Evolutionary conservation across 2,329 filamentous ascomycete genomes (phyloP), one percentile per base, ranked within the genome.

Genomic region (Fragosphaeria purpurea): DNA sequence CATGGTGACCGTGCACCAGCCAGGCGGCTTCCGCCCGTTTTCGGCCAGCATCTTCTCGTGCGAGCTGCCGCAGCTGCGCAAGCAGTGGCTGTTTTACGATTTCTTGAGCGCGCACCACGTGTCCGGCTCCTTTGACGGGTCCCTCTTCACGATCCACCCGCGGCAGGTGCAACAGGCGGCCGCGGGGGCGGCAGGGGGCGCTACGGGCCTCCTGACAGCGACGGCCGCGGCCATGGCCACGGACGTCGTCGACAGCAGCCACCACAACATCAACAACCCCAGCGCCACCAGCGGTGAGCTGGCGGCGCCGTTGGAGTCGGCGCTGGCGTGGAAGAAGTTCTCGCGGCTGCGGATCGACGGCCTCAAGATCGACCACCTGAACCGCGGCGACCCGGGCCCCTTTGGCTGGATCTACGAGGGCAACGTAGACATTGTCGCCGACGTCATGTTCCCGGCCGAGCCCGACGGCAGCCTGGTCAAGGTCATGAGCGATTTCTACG

Each of bases 321-420:
- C 50, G 13, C 44, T 55, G 32, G 82, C 82, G 0, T 98, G 91
- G 91, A 96, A 97, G 68, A 97, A 96, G 66, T 90, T 95, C 58
- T 95, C 85, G 62, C 80, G 93, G 31, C 80, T 97, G 52, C 82
- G 93, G 5, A 94, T 98, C 52, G 93, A 98, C 62, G 89, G 85
- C 0, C 75, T 98, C 8, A 95, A 85, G 63, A 96, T 98, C 50
- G 93, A 97, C 60, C 93, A 98, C 65, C 75, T 98, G 8, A 98
- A 98, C 63, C 82, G 89, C 41, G 90, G 90, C 31, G 88, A 95
- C 13, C 83, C 93, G 55, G 93, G 93, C 0, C 90, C 91, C 0
- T 96, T 98, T 65, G 90, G 88, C 4, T 98, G 93, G 93, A 98
- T 98, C 48, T 86, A 94, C 58, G 88, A 97, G 67, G 93, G 93